phyloP scores from a whole-genome alignment of 805 yeast species.

The Kluyveromyces nonfermentans region DNA sequence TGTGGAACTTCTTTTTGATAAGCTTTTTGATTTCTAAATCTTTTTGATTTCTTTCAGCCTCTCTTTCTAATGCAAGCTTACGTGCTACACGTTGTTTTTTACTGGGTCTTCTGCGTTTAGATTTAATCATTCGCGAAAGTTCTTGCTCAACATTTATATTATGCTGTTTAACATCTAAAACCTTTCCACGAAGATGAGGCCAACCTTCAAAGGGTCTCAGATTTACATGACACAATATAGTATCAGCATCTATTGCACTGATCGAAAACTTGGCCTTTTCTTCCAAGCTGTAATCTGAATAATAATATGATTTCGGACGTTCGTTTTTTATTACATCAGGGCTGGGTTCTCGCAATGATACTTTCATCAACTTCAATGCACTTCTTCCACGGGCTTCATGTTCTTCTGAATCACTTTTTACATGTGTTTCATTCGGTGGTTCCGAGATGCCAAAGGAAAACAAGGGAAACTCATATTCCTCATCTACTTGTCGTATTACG shows the following conservation, averaged over 20 bases:
- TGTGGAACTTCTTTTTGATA: conserved; percentile 27
- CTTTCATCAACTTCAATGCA: conserved; percentile 17
- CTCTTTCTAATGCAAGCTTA: conserved; percentile 16
- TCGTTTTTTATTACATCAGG: conserved; percentile 12
- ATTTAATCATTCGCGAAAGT: conserved; percentile 6
- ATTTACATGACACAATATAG: conserved; percentile 9
- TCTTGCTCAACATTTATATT: conserved; percentile 13
- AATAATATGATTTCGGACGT: conserved; percentile 21
- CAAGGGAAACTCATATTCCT: conserved; percentile 25
- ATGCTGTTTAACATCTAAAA: conserved; percentile 11
- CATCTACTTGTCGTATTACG: conserved; percentile 7
- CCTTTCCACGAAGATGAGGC: conserved; percentile 10
- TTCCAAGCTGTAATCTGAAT: conserved; percentile 9
- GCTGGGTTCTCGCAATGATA: conserved; percentile 19
- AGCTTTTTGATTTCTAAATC: conserved; percentile 18
- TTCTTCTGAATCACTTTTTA: background rate
- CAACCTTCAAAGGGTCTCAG: conserved; percentile 7
- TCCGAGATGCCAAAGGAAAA: conserved; percentile 14
- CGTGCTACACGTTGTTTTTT: conserved; percentile 26
- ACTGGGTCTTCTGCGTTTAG: conserved; percentile 23
- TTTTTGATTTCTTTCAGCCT: conserved; percentile 17
- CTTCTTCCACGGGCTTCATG: conserved; percentile 6
- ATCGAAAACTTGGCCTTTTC: conserved; percentile 9
- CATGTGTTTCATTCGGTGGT: background rate
- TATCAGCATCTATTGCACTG: conserved; percentile 16